Percentiles rank a stretch among this genome's conserved stretches.
These are phyloP conservation scores for Gaeumannomyces tritici DNA, from an alignment of 2,329 filamentous ascomycete genomes.

Conservation along the genomic window DNA sequence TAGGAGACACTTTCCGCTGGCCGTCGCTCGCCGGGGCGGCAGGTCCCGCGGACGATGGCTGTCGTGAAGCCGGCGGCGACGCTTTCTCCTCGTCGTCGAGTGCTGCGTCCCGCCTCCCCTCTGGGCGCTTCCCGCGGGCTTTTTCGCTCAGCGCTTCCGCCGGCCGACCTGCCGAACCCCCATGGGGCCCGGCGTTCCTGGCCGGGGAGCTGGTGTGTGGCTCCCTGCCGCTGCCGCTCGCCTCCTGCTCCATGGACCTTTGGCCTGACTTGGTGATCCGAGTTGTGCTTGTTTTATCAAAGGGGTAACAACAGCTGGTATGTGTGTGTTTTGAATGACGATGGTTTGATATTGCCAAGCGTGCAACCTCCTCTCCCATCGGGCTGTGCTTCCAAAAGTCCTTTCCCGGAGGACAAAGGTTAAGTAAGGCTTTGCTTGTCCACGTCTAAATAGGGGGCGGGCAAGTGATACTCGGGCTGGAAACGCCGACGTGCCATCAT, in stretches of 20 bases:
- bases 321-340: no score
- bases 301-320: no score
- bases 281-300: no score
- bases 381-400: background rate
- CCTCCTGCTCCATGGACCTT: background rate
- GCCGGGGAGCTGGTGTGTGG: no score
- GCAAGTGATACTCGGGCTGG: background rate
- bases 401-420: no score
- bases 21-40: background rate
- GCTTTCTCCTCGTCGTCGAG: background rate
- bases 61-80: background rate
- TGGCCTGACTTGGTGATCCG: no score
- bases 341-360: background rate
- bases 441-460: background rate
- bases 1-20: background rate
- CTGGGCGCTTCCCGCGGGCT: background rate
- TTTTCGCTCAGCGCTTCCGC: background rate
- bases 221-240: background rate
- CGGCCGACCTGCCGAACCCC: background rate
- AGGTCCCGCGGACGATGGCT: background rate
- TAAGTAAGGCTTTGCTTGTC: background rate
- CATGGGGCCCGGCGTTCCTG: no score
- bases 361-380: background rate
- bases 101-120: background rate
- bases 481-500: background rate